phyloP scores from a whole-genome alignment of 495 filamentous ascomycete species.

The Aspergillus steynii region DNA sequence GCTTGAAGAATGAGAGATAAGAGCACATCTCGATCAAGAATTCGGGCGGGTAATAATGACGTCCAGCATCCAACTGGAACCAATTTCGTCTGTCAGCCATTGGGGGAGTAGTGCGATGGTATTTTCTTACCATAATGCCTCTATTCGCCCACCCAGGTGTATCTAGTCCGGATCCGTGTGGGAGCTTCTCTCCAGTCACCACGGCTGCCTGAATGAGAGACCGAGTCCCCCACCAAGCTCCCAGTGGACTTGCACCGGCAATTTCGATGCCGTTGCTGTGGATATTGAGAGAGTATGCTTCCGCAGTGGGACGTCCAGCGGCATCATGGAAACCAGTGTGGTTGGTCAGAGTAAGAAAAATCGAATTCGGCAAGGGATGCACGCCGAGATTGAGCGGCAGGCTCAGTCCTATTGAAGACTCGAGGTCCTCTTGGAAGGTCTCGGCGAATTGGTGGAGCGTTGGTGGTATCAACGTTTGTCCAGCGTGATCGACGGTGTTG shows the following conservation, averaged over 20 bases:
- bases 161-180: constrained; percentile 41
- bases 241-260: constrained; percentile 50
- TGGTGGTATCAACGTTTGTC: constrained; percentile 51
- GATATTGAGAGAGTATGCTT: constrained; percentile 48
- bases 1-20: constrained; percentile 56
- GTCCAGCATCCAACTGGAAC: constrained; percentile 42
- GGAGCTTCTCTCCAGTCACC: constrained; percentile 31
- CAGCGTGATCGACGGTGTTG: constrained; percentile 32
- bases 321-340: constrained; percentile 40
- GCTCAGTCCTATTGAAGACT: constrained; percentile 26
- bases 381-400: constrained; percentile 23
- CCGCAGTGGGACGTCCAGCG: constrained; percentile 41
- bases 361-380: constrained; percentile 23
- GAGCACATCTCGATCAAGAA: constrained; percentile 54
- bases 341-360: constrained; percentile 48
- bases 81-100: neutral
- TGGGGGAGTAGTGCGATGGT: neutral
- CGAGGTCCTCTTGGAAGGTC: constrained; percentile 43
- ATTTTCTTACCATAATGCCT: constrained; percentile 39
- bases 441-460: constrained; percentile 42
- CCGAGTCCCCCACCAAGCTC: constrained; percentile 54
- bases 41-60: constrained; percentile 52
- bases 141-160: constrained; percentile 50
- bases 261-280: constrained; percentile 38
- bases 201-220: constrained; percentile 48